Evolutionary conservation across 306 rosid genomes (phyloP), one percentile per base, ranked within the genome.

Genomic region (Cucurbita pepo): DNA sequence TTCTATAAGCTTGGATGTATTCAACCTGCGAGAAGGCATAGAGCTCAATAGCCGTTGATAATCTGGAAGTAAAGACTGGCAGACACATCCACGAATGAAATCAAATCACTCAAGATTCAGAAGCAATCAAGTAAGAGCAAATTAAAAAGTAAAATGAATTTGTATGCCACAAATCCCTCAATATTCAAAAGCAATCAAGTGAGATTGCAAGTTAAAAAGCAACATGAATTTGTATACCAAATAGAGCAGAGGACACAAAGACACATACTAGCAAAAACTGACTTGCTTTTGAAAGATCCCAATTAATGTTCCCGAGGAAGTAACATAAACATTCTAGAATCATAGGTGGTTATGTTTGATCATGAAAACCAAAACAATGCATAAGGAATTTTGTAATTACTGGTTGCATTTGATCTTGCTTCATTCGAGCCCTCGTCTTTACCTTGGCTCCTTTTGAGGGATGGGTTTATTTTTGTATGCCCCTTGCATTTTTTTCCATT

Each of bases 21-120:
- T 95, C 89, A 95, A 75, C 88, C 99, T 91, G 77, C 97, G 97
- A 81, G 97, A 81, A 76, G 96, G 99, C 74, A 67, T 74, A 82
- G 99, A 86, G 83, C 99, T 91, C 81, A 95, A 77, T 64, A 95
- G 90, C 83, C 99, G 92, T 85, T 95, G 99, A 85, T 91, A 95
- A 88, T 95, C 97, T 86, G 92, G 97, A 91, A 91, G 97, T 81
- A 95, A 87, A 86, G 97, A 82, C 99, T 95, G 89, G 58, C 78
- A 88, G 76, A 72, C 71, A 78, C 62, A 86, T 58, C 71, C 75
- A 70, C 73, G 80, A 83, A 85, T 86, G 85, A 85, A 80, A 86
- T 78, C 77, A 59, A 76, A 86, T 73, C 81, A 75, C 77, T 72
- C 69, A 74, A 77, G 76, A 51, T 80, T 77, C 56, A 65, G 77